Percentiles rank a stretch among this genome's conserved stretches.
Evolutionary conservation across 78 protist species (phyloP).

Genomic region (Bodo saltans): DNA sequence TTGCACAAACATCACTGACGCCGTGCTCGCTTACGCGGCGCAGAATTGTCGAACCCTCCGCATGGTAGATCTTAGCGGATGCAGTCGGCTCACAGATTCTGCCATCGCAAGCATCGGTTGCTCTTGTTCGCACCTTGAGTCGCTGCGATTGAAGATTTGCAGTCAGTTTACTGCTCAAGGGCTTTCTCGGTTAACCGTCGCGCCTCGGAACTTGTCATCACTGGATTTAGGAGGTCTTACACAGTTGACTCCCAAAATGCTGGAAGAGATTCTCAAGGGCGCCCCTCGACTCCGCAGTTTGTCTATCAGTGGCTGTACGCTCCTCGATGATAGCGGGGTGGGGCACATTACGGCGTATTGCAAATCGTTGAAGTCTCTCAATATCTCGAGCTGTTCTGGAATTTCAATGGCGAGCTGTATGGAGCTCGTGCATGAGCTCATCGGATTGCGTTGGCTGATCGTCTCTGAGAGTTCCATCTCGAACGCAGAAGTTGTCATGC

Average conservation of each 20-base stretch:
- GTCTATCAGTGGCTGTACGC: constrained; percentile 2
- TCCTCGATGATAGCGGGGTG: background rate
- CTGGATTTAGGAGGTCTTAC: background rate
- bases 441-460: background rate
- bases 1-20: background rate
- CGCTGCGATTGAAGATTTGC: background rate
- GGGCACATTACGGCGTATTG: background rate
- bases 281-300: background rate
- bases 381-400: constrained; percentile 2
- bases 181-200: background rate
- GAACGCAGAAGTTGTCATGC: constrained; percentile 27
- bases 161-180: background rate
- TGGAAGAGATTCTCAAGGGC: background rate
- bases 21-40: background rate
- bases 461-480: constrained; percentile 25
- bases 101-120: background rate
- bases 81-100: background rate
- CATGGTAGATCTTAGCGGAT: background rate
- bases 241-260: background rate
- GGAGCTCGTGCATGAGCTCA: background rate
- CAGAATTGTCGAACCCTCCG: constrained; percentile 2
- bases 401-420: background rate
- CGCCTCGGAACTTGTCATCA: background rate
- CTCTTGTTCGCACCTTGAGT: background rate
- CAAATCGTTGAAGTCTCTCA: background rate